These are phyloP conservation scores for Verticillium zaregamsianum DNA, from an alignment of 2,329 filamentous ascomycete genomes.

Conservation along the genomic window DNA sequence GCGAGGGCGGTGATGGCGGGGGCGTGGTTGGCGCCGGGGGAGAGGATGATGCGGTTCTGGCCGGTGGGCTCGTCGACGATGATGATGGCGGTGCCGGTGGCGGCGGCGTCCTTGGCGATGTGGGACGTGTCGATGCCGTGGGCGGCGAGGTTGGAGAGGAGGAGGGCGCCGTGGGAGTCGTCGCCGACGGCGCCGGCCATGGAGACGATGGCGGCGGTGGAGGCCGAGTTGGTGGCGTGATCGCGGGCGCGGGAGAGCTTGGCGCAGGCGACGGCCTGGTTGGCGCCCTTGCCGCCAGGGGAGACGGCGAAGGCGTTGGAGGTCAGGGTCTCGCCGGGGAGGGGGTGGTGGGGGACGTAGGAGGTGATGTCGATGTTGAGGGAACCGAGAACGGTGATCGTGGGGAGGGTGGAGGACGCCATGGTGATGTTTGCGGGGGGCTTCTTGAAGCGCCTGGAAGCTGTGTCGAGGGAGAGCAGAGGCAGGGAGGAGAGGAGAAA, in stretches of 20 bases:
- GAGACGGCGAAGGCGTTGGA: constrained; percentile 73
- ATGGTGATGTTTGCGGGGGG: constrained; percentile 9
- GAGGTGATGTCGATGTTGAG: constrained; percentile 94
- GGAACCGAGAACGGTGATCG: constrained; percentile 83
- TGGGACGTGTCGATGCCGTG: constrained; percentile 59
- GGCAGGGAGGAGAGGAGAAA: background rate
- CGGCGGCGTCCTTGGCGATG: constrained; percentile 28
- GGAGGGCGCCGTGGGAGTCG: constrained; percentile 59
- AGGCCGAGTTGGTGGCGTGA: constrained; percentile 19
- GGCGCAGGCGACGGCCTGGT: constrained; percentile 87
- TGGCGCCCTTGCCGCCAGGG: constrained; percentile 90
- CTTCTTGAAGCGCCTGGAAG: too few relatives aligned
- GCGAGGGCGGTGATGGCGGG: constrained; percentile 32
- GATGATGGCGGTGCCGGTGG: constrained; percentile 71
- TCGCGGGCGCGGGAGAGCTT: constrained; percentile 62
- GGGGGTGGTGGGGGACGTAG: constrained; percentile 77
- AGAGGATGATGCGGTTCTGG: constrained; percentile 73
- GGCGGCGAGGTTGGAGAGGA: constrained; percentile 53
- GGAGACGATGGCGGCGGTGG: constrained; percentile 43
- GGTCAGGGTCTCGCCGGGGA: constrained; percentile 83
- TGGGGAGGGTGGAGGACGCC: constrained; percentile 25
- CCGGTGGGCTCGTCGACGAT: constrained; percentile 68
- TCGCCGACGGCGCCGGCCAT: constrained; percentile 74
- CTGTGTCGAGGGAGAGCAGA: background rate
- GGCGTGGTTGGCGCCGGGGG: constrained; percentile 64